Conservation (phyloP, 2,329 filamentous ascomycete genomes). For the Cephalotrichum gorgonifer region DNA sequence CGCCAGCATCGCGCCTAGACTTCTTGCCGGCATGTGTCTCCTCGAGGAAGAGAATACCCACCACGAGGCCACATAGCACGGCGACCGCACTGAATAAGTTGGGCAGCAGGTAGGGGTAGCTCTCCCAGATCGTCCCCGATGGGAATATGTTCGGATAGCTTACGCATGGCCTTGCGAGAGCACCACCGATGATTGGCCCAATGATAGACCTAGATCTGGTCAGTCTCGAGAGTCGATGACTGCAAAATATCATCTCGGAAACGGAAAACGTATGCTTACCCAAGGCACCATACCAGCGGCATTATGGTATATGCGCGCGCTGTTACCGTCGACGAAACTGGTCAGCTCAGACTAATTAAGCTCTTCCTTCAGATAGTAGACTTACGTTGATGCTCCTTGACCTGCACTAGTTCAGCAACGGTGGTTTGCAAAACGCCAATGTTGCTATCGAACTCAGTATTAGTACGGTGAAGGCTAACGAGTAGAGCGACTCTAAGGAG, state of each 20-base stretch:
- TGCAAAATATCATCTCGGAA: not conserved
- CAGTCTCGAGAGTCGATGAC: conserved; percentile 9
- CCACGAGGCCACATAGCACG: conserved; percentile 62
- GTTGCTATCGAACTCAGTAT: conserved; percentile 45
- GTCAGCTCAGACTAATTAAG: not conserved
- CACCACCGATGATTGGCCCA: conserved; percentile 83
- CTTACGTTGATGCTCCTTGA: conserved; percentile 85
- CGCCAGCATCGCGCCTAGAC: conserved; percentile 61
- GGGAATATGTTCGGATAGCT: conserved; percentile 69
- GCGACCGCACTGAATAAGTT: conserved; percentile 84
- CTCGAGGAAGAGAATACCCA: conserved; percentile 81
- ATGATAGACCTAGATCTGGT: conserved; percentile 62
- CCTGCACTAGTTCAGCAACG: conserved; percentile 84
- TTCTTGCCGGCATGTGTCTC: conserved; percentile 87
- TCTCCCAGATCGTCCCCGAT: conserved; percentile 68
- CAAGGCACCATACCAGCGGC: conserved; percentile 96
- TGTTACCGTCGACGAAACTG: conserved; percentile 19
- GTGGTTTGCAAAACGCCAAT: conserved; percentile 94
- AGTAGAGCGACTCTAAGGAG: conserved; percentile 7
- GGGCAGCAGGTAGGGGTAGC: conserved; percentile 81
- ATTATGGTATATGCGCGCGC: conserved; percentile 93
- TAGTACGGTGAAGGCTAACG: conserved; percentile 2
- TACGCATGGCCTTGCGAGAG: conserved; percentile 75
- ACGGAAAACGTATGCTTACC: conserved; percentile 39
- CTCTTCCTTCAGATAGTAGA: conserved; percentile 16